Evolutionary conservation across 257 asterid species (phyloP).

Genomic region (Knoxia roxburghii): DNA sequence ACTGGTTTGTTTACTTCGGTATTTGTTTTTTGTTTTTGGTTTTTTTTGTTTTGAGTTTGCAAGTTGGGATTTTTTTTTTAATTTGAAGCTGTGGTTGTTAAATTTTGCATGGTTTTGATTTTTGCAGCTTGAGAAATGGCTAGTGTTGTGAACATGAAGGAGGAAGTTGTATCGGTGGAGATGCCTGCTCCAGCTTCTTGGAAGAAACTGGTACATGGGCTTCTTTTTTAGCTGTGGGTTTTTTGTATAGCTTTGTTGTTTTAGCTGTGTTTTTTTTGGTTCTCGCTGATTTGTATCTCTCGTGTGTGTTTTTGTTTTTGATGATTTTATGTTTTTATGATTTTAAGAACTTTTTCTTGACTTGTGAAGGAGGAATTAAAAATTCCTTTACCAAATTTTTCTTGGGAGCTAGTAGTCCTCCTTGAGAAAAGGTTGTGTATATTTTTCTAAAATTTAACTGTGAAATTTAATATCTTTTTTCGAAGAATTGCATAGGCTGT

Average conservation of each 20-base stretch:
- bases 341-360: too few relatives aligned
- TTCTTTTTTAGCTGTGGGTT: neutral
- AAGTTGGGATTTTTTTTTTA: neutral
- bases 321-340: too few relatives aligned
- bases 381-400: too few relatives aligned
- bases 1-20: neutral
- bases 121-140: slow-evolving; percentile 28
- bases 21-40: neutral
- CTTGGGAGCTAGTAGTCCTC: too few relatives aligned
- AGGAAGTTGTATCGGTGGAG: slow-evolving; percentile 32
- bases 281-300: too few relatives aligned
- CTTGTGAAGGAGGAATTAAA: too few relatives aligned
- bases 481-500: neutral
- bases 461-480: too few relatives aligned
- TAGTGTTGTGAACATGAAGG: slow-evolving; percentile 20
- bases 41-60: neutral
- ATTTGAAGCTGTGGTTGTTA: slow-evolving; percentile 2
- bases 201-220: slow-evolving; percentile 36
- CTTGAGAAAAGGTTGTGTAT: too few relatives aligned
- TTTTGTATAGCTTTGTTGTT: neutral
- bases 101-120: neutral
- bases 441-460: too few relatives aligned
- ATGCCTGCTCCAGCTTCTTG: slow-evolving; percentile 46
- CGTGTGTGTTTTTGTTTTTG: too few relatives aligned
- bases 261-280: neutral